Percentiles rank a stretch among this genome's conserved stretches.
Evolutionary conservation across 306 rosid species (phyloP).

Genomic region (Dalbergia cultrata): DNA sequence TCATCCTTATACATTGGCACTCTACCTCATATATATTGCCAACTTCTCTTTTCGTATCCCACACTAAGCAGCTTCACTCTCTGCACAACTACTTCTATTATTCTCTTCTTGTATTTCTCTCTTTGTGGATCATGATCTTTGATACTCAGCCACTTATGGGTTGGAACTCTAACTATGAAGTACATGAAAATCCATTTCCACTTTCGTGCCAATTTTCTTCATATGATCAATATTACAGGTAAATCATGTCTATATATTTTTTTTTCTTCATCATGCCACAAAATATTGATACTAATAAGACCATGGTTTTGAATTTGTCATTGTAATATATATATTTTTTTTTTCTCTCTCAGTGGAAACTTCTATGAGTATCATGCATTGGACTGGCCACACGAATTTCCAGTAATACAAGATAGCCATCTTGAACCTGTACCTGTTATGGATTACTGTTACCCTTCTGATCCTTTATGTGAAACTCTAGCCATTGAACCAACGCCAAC

Average conservation of each 20-base stretch:
- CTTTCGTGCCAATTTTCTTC: constrained; percentile 39
- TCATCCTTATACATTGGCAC: constrained; percentile 16
- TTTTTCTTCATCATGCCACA: background rate
- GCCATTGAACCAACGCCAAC: constrained; percentile 49
- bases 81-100: background rate
- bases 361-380: constrained; percentile 25
- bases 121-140: constrained; percentile 31
- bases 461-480: constrained; percentile 42
- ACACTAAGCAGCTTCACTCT: background rate
- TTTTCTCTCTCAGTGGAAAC: constrained; percentile 28
- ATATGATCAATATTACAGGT: constrained; percentile 46
- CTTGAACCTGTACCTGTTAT: constrained; percentile 47
- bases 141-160: constrained; percentile 30
- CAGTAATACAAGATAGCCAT: constrained; percentile 36
- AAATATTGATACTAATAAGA: background rate
- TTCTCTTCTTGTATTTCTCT: background rate
- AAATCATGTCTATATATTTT: background rate
- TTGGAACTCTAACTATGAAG: constrained; percentile 38
- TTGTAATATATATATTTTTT: no score
- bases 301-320: background rate
- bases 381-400: constrained; percentile 52
- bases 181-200: constrained; percentile 49
- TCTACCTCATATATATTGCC: constrained; percentile 46
- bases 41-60: constrained; percentile 19
- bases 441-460: constrained; percentile 31